These are phyloP conservation scores for Sugiyamaella neomexicana DNA, from an alignment of 1,139 yeast genomes.

Conservation along the genomic window DNA sequence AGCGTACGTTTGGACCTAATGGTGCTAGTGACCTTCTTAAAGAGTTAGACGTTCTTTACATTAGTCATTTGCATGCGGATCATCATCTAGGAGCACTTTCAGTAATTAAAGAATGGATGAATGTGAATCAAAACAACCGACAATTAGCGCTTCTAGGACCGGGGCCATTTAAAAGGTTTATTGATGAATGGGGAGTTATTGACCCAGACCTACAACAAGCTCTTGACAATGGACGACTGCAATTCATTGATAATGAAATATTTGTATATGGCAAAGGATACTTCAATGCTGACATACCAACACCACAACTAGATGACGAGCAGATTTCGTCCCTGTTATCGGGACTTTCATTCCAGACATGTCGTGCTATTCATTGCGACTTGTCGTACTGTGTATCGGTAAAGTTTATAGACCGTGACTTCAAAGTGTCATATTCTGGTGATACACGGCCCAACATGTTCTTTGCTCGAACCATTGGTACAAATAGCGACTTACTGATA, in stretches of 20 bases:
- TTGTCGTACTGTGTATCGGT: conserved; percentile 77
- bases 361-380: conserved; percentile 81
- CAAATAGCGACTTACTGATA: conserved; percentile 68
- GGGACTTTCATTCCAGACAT: conserved; percentile 42
- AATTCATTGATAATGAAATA: conserved; percentile 68
- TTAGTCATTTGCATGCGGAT: conserved; percentile 96
- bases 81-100: conserved; percentile 87
- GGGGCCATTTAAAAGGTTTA: conserved; percentile 66
- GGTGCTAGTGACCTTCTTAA: conserved; percentile 46
- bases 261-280: conserved; percentile 45
- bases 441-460: conserved; percentile 83
- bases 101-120: conserved; percentile 68
- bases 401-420: conserved; percentile 45
- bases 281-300: background rate
- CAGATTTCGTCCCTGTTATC: background rate
- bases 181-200: conserved; percentile 67
- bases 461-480: conserved; percentile 62
- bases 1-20: conserved; percentile 58
- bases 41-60: conserved; percentile 64
- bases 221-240: conserved; percentile 48
- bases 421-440: conserved; percentile 86
- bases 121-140: conserved; percentile 36
- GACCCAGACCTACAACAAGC: conserved; percentile 43
- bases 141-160: conserved; percentile 65
- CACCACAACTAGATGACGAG: background rate